These are phyloP conservation scores for Boeremia lycopersici DNA, from an alignment of 2,329 filamentous ascomycete genomes.

Conservation along the genomic window DNA sequence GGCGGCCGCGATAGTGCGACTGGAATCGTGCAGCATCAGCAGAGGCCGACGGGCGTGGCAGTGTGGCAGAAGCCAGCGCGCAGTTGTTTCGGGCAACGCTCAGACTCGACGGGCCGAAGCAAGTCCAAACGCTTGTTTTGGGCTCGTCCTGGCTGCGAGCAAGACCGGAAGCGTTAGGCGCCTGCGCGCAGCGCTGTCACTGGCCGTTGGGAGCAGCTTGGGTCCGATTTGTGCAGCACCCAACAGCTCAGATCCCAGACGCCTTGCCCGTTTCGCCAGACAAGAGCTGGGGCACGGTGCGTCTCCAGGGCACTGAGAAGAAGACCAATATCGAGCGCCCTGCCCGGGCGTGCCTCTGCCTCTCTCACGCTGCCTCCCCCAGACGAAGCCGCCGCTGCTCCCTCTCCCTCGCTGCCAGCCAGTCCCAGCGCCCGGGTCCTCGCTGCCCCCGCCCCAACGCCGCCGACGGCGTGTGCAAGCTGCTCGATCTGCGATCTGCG, in stretches of 20 bases:
- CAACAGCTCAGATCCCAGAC: conserved; percentile 3
- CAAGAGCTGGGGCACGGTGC: conserved; percentile 13
- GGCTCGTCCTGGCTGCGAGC: not conserved
- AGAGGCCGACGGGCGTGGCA: not conserved
- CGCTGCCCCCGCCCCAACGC: no score
- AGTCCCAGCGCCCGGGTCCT: no score
- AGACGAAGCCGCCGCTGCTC: not conserved
- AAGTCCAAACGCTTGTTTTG: conserved; percentile 2
- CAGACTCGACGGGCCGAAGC: not conserved
- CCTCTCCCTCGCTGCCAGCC: not conserved
- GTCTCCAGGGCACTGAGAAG: conserved; percentile 10
- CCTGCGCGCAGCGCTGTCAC: not conserved
- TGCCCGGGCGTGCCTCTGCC: not conserved
- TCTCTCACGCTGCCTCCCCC: conserved; percentile 1
- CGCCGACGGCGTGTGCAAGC: not conserved
- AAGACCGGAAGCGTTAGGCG: not conserved
- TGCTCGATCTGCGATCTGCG: not conserved
- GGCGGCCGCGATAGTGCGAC: conserved; percentile 2
- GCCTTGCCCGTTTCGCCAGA: conserved; percentile 13
- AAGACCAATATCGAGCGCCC: conserved; percentile 6
- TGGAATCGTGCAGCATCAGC: not conserved
- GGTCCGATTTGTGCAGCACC: not conserved
- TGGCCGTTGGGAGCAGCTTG: not conserved
- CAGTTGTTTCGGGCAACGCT: conserved; percentile 1
- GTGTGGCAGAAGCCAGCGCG: conserved; percentile 8